phyloP scores from a whole-genome alignment of 495 filamentous ascomycete species.

The Xanthoparmelia taractica region DNA sequence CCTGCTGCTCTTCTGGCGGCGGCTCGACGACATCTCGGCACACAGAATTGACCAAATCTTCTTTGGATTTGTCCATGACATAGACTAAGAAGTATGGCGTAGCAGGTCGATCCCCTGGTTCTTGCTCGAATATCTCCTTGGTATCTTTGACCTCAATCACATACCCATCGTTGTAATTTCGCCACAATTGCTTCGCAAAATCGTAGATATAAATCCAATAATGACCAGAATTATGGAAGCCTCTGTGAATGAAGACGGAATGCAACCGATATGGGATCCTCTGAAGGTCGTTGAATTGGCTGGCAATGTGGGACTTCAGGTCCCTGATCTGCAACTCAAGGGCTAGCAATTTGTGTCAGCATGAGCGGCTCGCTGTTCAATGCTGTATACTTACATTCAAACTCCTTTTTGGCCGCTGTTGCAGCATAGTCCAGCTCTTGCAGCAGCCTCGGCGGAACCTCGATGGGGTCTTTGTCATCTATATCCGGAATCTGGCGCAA shows the following conservation, averaged over 20 bases:
- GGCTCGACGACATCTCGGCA: constrained; percentile 38
- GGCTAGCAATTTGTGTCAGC: constrained; percentile 15
- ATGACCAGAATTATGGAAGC: constrained; percentile 64
- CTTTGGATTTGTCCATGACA: constrained; percentile 55
- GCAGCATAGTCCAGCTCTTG: constrained; percentile 33
- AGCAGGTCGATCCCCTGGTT: constrained; percentile 46
- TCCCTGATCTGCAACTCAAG: constrained; percentile 45
- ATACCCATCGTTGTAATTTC: constrained; percentile 84
- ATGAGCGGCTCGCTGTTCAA: neutral
- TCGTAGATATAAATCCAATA: constrained; percentile 98
- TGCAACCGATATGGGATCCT: constrained; percentile 73
- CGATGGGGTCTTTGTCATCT: constrained; percentile 29
- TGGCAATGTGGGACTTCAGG: constrained; percentile 45
- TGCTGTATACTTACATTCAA: constrained; percentile 31
- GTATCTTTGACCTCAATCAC: constrained; percentile 61
- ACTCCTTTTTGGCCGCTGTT: constrained; percentile 31
- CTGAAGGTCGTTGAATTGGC: constrained; percentile 52
- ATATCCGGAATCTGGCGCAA: constrained; percentile 26
- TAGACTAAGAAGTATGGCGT: constrained; percentile 91
- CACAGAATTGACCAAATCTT: constrained; percentile 54
- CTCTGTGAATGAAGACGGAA: constrained; percentile 86
- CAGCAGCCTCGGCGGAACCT: constrained; percentile 30
- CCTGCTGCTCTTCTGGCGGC: constrained; percentile 22
- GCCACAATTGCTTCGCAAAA: constrained; percentile 72
- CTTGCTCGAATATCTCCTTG: constrained; percentile 58